Evolutionary conservation across 2,329 filamentous ascomycete genomes (phyloP), one percentile per base, ranked within the genome.

Genomic region (Claviceps spartinae): DNA sequence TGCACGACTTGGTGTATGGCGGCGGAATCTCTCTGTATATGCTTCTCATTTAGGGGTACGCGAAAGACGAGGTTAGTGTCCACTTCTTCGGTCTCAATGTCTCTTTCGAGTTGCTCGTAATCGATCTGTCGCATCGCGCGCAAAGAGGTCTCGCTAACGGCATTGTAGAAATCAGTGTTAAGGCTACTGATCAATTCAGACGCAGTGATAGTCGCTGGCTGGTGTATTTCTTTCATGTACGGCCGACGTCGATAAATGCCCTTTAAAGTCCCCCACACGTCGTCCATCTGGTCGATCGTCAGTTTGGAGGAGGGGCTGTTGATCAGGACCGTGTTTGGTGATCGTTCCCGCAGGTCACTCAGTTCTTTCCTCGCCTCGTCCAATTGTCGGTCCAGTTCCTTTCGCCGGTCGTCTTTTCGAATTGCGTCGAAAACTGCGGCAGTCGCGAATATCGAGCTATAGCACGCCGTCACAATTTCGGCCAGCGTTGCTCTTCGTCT

Each of bases 391-490:
- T 88, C 82, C 69, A 85, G 78, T 56, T 82, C 75, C 55, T 71
- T 72, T 47, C 77, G 73, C 55, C 79, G 72, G 42, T 71, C 69
- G 51, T 78, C 72, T 62, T 87, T 86, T 34, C 68, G 63, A 30
- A 72, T 69, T 5, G 78, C 77, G 63, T 88, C 85, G 34, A 78
- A 69, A 3, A 84, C 69, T 11, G 82, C 75, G 2, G 82, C 83
- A 2, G 79, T 78, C 5, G 80, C 82, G 60, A 86, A 77, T 51
- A 84, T 76, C 37, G 81, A 78, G 26, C 83, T 83, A 61, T 86
- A 87, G 63, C 76, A 78, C 41, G 83, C 78, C 24, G 83, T 86
- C 61, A 83, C 73, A 54, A 82, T 56, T 67, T 81, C 70, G 65
- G 74, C 67, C 60, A 72, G 65, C 42, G 71, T 72, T 44, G 74